phyloP scores from a whole-genome alignment of 495 filamentous ascomycete genomes.

The Podospora bellae-mahoneyi region DNA sequence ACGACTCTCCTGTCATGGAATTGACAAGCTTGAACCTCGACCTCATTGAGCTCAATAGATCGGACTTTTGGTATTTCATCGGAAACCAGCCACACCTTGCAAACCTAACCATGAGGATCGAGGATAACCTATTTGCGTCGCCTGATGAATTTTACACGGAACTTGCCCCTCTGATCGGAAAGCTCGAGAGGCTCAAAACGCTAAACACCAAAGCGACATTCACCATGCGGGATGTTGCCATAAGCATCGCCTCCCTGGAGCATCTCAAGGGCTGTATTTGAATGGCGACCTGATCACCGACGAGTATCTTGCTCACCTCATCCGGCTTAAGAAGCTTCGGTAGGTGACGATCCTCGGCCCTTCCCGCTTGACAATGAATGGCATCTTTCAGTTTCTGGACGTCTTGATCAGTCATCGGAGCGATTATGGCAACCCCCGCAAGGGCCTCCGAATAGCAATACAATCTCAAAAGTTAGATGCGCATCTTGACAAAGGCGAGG shows the following conservation, averaged over 20 bases:
- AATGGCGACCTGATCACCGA: conserved; percentile 54
- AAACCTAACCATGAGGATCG: conserved; percentile 44
- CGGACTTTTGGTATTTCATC: conserved; percentile 26
- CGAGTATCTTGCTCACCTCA: conserved; percentile 35
- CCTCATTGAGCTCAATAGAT: conserved; percentile 12
- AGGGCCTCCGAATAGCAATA: background rate
- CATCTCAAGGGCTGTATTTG: conserved; percentile 53
- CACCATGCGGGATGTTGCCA: conserved; percentile 4
- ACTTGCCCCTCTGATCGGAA: conserved; percentile 38
- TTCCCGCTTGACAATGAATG: background rate
- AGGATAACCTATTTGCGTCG: conserved; percentile 51
- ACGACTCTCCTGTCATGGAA: conserved; percentile 22
- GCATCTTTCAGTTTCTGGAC: background rate
- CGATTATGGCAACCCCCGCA: background rate
- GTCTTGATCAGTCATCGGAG: background rate
- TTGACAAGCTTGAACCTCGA: conserved; percentile 28
- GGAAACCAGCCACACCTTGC: conserved; percentile 25
- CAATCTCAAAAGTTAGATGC: background rate
- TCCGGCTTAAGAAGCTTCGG: background rate
- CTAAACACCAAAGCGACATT: conserved; percentile 31
- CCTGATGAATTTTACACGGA: conserved; percentile 39
- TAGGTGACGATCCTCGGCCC: background rate
- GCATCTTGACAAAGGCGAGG: background rate
- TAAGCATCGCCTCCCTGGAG: conserved; percentile 34
- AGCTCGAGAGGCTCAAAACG: conserved; percentile 29